Base-by-base conservation (phyloP, 2,329 filamentous ascomycete genomes). In the Venturia nashicola region DNA sequence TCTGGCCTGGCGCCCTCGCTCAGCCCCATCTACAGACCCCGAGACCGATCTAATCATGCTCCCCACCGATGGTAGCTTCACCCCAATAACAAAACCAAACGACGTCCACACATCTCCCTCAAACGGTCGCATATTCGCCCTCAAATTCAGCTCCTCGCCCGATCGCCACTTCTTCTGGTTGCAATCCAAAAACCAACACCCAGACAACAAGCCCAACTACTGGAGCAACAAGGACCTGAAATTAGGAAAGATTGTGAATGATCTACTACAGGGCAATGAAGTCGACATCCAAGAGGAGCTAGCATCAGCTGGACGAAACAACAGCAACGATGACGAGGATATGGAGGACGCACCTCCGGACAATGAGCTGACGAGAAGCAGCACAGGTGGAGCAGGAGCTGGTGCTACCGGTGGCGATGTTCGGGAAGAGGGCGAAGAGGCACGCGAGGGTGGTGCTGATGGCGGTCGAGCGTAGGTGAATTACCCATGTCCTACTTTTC, bases 401-500 rank as follows among this genome's bases (percentile, higher is more conserved):
- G 91, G 83, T 76, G 92, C 92, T 62, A 96, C 92, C 2, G 93
- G 93, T 64, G 93, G 92, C 67, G 93, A 99, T 74, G 79, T 96
- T 69, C 85, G 92, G 76, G 87, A 95, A 75, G 94, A 97, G 76
- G 94, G 94, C 65, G 86, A 91, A 75, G 86, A 85, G 69, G 86
- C 93, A 68, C 84, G 95, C 78, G 91, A 96, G 77, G 94, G 93
- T 66, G 94, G 95, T 74, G 91, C 91, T 70, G 94, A 97, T 78
- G 94, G 95, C 72, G 95, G 90, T 79, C 86, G 94, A 97, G 94
- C 93, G 94, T 99, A 97, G 93, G 95, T 99, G 77, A 77, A 75
- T 46, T 16, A n/a, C 51, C 51, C 51, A 11, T 27, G 39, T 32
- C 43, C 43, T 43, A 32, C 36, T 61, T 7, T 11, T 44, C 36